Evolutionary conservation across 1,139 yeast species (phyloP), one percentile per base, ranked within the genome.

Genomic region (Casaregolazyma suthepensis): DNA sequence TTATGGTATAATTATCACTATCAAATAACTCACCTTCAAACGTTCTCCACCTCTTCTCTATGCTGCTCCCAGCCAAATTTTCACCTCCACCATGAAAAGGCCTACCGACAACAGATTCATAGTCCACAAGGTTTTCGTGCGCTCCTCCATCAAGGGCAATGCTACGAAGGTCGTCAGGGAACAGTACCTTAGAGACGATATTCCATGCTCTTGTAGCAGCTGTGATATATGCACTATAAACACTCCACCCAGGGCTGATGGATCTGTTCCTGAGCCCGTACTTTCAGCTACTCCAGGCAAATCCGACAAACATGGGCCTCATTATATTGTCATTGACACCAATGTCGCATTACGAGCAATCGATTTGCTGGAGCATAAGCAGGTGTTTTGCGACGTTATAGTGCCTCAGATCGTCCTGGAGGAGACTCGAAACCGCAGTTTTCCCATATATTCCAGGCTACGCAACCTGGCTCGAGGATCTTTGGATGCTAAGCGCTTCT

Each of bases 331-430:
- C 0, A 71, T 93, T 15, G 99, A 94, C 67, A 89, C 99, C 1
- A 91, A 93, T 66, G 85, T 93, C 57, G 86, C 89, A 1, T 74
- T 93, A 56, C 88, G 85, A 66, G 95, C 96, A 6, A 91, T 94
- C 58, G 99, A 93, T 69, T 72, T 93, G 58, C 73, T 94, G 57
- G 99, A 94, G 68, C 85, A 83, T 64, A 76, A 77, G 42, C 78
- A 80, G 47, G 85, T 88, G 54, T 89, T 94, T 66, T 85, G 79
- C 65, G 98, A 94, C 71, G 96, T 91, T 20, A 85, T 94, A 54
- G 74, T 94, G 15, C 96, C 98, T 1, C 99, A 94, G 68, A 86
- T 96, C 2, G 98, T 89, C 1, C 75, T 94, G 46, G 98, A 94
- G 63, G 98, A 94, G 69, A 96, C 91, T 18, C 81, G 90, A 59